Conservation (phyloP, 768 basidiomycete genomes). For the Pleurotus giganteus region DNA sequence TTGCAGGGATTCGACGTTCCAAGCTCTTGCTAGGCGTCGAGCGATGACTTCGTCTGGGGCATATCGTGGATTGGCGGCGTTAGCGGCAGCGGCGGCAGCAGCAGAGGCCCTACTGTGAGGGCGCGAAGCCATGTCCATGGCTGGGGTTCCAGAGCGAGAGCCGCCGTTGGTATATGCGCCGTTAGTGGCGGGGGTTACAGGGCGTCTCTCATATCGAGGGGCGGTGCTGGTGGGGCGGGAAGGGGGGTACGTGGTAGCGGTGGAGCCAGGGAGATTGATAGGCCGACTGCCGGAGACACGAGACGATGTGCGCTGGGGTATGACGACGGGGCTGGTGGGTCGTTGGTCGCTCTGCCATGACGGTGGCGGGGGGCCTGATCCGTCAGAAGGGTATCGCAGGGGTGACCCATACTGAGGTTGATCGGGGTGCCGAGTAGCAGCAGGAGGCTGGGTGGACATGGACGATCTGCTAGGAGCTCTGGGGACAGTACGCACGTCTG, state of each 20-base stretch:
- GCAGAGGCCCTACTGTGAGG: constrained; percentile 6
- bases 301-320: constrained; percentile 7
- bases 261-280: constrained; percentile 5
- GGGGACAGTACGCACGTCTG: constrained; percentile 4
- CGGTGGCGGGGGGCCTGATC: neutral
- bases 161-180: neutral
- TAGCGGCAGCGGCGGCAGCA: constrained; percentile 7
- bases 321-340: constrained; percentile 7
- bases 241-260: constrained; percentile 3
- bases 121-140: constrained; percentile 1
- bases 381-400: constrained; percentile 6
- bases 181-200: constrained; percentile 1
- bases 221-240: constrained; percentile 4
- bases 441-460: neutral
- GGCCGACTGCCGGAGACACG: constrained; percentile 4
- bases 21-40: constrained; percentile 4
- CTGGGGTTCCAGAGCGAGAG: neutral
- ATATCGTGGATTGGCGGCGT: constrained; percentile 7
- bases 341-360: neutral
- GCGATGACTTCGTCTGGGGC: constrained; percentile 8
- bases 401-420: constrained; percentile 8
- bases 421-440: neutral
- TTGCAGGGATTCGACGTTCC: constrained; percentile 6
- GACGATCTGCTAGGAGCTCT: constrained; percentile 8
- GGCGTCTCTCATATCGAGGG: constrained; percentile 2